These are phyloP conservation scores for Carex kokanica DNA, from an alignment of 176 grass and related monocot species.

Conservation along the genomic window DNA sequence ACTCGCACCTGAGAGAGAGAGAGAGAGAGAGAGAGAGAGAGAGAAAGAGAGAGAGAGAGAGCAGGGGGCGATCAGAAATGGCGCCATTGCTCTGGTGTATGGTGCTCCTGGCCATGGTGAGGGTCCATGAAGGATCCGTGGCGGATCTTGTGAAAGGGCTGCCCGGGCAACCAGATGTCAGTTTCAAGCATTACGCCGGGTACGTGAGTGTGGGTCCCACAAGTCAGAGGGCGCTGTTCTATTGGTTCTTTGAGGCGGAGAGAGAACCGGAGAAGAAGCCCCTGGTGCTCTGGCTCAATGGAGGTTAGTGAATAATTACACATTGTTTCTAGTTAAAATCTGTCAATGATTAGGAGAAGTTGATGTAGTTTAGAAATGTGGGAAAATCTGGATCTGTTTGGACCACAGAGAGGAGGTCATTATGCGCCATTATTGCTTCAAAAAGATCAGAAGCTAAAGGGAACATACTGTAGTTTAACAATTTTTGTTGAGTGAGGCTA, in stretches of 20 bases:
- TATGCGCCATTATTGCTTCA: constrained; percentile 12
- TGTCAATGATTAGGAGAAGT: constrained; percentile 14
- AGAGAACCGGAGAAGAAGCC: constrained; percentile 58
- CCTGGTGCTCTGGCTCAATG: constrained; percentile 97
- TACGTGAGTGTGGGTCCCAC: constrained; percentile 50
- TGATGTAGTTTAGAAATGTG: background rate
- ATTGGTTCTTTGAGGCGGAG: constrained; percentile 97
- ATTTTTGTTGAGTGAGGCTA: too few species aligned
- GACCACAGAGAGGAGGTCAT: constrained; percentile 8
- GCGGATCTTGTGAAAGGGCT: constrained; percentile 58
- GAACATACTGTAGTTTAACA: background rate
- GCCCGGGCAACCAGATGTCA: constrained; percentile 62
- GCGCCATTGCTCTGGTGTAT: constrained; percentile 14
- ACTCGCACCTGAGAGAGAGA: background rate
- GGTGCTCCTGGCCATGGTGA: constrained; percentile 7
- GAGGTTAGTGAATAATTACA: constrained; percentile 42
- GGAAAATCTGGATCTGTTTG: constrained; percentile 12
- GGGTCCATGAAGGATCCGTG: constrained; percentile 18
- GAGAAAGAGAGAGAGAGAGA: background rate
- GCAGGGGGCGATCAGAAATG: constrained; percentile 19
- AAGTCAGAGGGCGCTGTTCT: constrained; percentile 70
- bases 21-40: background rate
- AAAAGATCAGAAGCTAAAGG: background rate
- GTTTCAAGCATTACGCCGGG: constrained; percentile 75
- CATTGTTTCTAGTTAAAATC: background rate